phyloP scores from a whole-genome alignment of 2,329 filamentous ascomycete species.

The Aspergillus pseudoviridinutans region DNA sequence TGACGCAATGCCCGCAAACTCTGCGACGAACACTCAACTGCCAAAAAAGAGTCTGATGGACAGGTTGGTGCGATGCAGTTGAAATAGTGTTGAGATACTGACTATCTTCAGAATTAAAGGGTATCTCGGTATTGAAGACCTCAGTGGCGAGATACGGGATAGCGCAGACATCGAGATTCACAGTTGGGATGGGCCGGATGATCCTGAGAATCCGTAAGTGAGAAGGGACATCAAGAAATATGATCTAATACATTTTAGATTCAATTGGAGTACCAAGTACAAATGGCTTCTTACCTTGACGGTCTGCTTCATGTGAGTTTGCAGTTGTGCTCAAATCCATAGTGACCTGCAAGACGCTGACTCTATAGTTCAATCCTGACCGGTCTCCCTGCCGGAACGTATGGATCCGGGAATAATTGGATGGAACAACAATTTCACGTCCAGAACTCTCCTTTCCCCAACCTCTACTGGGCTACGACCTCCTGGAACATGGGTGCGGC shows the following conservation, averaged over 20 bases:
- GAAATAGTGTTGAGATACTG: background rate
- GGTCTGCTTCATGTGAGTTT: background rate
- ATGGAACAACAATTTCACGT: background rate
- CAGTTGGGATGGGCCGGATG: background rate
- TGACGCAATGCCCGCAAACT: background rate
- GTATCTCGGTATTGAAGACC: background rate
- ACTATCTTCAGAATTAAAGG: background rate
- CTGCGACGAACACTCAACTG: background rate
- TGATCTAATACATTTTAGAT: background rate
- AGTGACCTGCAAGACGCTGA: background rate
- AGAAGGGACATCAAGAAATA: background rate
- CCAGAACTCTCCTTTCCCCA: conserved; percentile 21
- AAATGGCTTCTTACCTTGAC: background rate
- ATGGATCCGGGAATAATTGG: background rate
- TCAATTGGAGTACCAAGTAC: background rate
- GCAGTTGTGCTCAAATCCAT: background rate
- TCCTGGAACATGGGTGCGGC: conserved; percentile 39
- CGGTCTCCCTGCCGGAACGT: background rate
- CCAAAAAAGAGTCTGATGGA: background rate
- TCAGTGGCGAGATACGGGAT: background rate
- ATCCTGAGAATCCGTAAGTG: background rate
- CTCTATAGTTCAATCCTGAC: background rate
- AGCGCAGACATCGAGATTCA: background rate
- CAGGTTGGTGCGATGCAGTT: background rate
- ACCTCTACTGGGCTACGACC: conserved; percentile 31